Base-by-base conservation (phyloP, 257 asterid genomes). In the Petunia axillaris region DNA sequence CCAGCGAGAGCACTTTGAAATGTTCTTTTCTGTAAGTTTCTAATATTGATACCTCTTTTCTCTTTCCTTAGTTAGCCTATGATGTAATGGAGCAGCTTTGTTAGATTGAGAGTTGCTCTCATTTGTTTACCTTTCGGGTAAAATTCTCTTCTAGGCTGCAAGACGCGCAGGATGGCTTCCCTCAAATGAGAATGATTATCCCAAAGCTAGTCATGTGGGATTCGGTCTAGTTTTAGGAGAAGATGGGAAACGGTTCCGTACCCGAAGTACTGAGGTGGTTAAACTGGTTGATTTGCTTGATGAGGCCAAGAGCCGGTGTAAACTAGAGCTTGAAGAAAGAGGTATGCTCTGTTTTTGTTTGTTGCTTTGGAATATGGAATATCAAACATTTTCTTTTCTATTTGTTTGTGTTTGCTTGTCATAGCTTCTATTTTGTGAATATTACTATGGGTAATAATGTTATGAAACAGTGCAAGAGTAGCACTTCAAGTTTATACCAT, bases 131-230 rank as follows among this genome's bases (percentile, higher is more conserved):
- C 58, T 65, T 2, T 76, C 58, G 70, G 76, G n/a, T 78, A 62
- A 53, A 73, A 75, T 81, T 81, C 77, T 82, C 81, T 80, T 87
- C 64, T 82, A 95, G 99, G 97, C 98, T 85, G 99, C 96, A 76
- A 93, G 81, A 79, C 91, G 80, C 38, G 98, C 92, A 3, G 97
- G 95, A 60, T 95, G 99, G 99, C 96, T 95, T 88, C 98, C 98
- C 60, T 82, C 87, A 79, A 93, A 88, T 6, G 94, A 83, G 75
- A 88, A 84, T 53, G 82, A 77, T 85, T 93, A 88, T 83, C 98
- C 98, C 54, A 96, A 85, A 88, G 85, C 85, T 66, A 96, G 89
- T 86, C 99, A 96, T 73, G 98, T 91, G 8, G 98, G 97, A 13
- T 91, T 92, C 89, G 99, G 98, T 79, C 90, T 94, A 80, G 98